Evolutionary conservation across 1,284 basidiomycete genomes (phyloP).

Genomic region (Fomitopsis palustris): DNA sequence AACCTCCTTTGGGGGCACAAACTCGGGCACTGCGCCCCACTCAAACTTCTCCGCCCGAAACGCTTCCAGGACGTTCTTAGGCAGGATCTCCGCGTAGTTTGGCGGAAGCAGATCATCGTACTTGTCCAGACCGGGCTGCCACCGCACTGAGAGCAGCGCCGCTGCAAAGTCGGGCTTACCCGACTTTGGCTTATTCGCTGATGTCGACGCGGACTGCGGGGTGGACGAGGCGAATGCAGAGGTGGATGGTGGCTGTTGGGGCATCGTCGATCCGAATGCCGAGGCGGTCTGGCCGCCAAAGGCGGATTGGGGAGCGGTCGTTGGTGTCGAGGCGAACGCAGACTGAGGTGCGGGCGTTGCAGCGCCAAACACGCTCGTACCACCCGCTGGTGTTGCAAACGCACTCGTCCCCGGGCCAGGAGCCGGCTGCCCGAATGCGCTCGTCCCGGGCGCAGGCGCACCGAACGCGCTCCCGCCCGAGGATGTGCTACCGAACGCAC

Average conservation of each 20-base stretch:
- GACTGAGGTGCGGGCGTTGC: slow-evolving; percentile 18
- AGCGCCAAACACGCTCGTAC: slow-evolving; percentile 24
- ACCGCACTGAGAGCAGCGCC: neutral
- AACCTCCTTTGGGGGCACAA: slow-evolving; percentile 72
- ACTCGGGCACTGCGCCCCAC: slow-evolving; percentile 73
- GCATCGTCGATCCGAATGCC: slow-evolving; percentile 12
- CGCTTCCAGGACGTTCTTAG: slow-evolving; percentile 49
- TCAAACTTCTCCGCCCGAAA: slow-evolving; percentile 64
- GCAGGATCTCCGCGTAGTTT: slow-evolving; percentile 55
- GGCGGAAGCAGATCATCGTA: slow-evolving; percentile 57
- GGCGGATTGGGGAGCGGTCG: too few species aligned
- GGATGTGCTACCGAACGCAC: slow-evolving; percentile 6
- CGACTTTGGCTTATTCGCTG: slow-evolving; percentile 9
- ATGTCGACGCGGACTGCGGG: slow-evolving; percentile 4
- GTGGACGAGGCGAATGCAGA: slow-evolving; percentile 27
- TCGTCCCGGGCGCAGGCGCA: slow-evolving; percentile 9
- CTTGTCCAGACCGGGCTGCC: slow-evolving; percentile 36
- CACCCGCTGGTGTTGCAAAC: slow-evolving; percentile 25
- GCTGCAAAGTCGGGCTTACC: slow-evolving; percentile 39
- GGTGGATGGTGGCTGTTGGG: slow-evolving; percentile 8
- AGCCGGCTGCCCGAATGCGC: slow-evolving; percentile 24
- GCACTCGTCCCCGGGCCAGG: slow-evolving; percentile 19
- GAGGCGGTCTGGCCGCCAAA: slow-evolving; percentile 17
- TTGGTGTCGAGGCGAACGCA: slow-evolving; percentile 23
- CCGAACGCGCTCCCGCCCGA: slow-evolving; percentile 27